These are phyloP conservation scores for Carex kokanica DNA, from an alignment of 176 grass and related monocot species.

Conservation along the genomic window DNA sequence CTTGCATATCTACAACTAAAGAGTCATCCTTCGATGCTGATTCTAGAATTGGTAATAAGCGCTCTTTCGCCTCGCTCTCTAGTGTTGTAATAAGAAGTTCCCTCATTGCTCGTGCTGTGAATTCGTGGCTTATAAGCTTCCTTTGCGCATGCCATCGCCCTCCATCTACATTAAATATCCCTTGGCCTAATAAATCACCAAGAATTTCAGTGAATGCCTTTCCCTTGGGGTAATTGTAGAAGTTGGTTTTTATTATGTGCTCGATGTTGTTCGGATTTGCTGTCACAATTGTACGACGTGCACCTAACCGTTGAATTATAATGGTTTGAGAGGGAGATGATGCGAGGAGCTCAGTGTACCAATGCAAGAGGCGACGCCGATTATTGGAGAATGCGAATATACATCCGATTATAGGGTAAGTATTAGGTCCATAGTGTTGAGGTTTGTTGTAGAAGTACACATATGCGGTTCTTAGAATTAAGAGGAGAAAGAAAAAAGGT, in stretches of 20 bases:
- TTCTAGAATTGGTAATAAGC: conserved; percentile 51
- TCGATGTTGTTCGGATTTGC: conserved; percentile 83
- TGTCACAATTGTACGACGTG: conserved; percentile 61
- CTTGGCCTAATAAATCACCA: conserved; percentile 74
- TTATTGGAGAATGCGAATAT: conserved; percentile 66
- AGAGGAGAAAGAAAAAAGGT: neutral
- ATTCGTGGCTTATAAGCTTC: conserved; percentile 91
- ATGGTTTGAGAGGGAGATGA: conserved; percentile 71
- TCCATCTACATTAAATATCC: conserved; percentile 97
- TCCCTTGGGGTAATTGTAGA: conserved; percentile 86
- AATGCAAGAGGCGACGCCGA: conserved; percentile 52
- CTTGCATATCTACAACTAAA: conserved; percentile 66
- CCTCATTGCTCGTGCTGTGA: conserved; percentile 61
- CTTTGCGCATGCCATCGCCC: conserved; percentile 67
- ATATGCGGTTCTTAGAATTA: neutral
- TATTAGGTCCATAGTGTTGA: conserved; percentile 34
- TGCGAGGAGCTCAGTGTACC: conserved; percentile 76
- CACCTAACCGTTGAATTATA: conserved; percentile 55
- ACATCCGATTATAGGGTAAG: conserved; percentile 65
- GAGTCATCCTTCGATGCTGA: conserved; percentile 20
- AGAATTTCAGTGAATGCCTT: conserved; percentile 81
- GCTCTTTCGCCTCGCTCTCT: conserved; percentile 39
- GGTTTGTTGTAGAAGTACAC: conserved; percentile 7
- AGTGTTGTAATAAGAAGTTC: conserved; percentile 56
- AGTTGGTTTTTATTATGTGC: conserved; percentile 67